Percentiles rank a stretch among this genome's conserved stretches.
These are phyloP conservation scores for Pluteus cervinus DNA, from an alignment of 768 basidiomycete species.

Conservation along the genomic window DNA sequence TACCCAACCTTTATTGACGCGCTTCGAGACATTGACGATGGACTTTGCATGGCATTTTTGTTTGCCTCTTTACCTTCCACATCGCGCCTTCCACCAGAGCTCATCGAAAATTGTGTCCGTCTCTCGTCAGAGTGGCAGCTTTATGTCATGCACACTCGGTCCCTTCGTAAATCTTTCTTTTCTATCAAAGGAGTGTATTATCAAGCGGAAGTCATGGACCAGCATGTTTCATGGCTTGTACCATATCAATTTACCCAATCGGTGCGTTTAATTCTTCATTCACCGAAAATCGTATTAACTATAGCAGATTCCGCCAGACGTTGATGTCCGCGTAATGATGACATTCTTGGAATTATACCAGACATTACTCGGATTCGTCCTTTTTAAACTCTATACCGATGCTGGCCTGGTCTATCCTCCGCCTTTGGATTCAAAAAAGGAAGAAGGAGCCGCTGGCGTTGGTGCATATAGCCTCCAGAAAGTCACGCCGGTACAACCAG, in stretches of 20 bases:
- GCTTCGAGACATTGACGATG: slow-evolving; percentile 94
- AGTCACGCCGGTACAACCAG: slow-evolving; percentile 18
- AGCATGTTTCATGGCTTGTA: slow-evolving; percentile 92
- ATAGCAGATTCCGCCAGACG: slow-evolving; percentile 81
- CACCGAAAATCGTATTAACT: neutral
- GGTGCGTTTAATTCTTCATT: slow-evolving; percentile 36
- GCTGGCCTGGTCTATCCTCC: slow-evolving; percentile 93
- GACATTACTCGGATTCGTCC: slow-evolving; percentile 89
- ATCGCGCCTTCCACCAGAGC: slow-evolving; percentile 69
- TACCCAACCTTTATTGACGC: slow-evolving; percentile 98
- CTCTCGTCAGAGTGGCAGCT: slow-evolving; percentile 96
- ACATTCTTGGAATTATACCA: slow-evolving; percentile 99
- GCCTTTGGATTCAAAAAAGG: slow-evolving; percentile 73
- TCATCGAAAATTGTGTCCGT: slow-evolving; percentile 86
- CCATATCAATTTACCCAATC: slow-evolving; percentile 97
- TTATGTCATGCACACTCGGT: slow-evolving; percentile 83
- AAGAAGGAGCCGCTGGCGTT: slow-evolving; percentile 82
- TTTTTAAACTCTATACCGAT: slow-evolving; percentile 99
- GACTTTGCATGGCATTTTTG: slow-evolving; percentile 89
- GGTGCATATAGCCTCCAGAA: slow-evolving; percentile 80
- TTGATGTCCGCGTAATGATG: slow-evolving; percentile 96
- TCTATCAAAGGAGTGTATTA: slow-evolving; percentile 99
- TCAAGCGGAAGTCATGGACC: slow-evolving; percentile 91
- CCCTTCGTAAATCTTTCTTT: slow-evolving; percentile 86
- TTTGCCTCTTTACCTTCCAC: slow-evolving; percentile 91